These are phyloP conservation scores for Lichtheimia corymbifera DNA, from an alignment of 371 early-diverging fungal genomes.

Conservation along the genomic window DNA sequence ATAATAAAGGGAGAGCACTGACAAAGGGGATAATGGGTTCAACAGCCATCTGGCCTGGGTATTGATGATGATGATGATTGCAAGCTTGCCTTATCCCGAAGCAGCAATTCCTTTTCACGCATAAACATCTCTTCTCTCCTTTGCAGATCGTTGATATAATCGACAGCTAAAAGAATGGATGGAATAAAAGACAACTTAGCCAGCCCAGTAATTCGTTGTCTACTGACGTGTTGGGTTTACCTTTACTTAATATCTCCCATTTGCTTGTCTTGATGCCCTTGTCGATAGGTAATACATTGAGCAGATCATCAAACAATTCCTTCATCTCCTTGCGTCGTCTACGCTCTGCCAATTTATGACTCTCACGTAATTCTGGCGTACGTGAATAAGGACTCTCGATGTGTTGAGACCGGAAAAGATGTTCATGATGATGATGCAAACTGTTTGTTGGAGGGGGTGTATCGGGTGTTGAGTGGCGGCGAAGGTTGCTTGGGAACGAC, in stretches of 20 bases:
- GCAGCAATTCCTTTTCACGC: slow-evolving; percentile 33
- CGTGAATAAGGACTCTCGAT: slow-evolving; percentile 43
- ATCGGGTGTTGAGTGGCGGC: slow-evolving; percentile 20
- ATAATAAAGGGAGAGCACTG: too few relatives aligned
- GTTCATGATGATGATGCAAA: not conserved
- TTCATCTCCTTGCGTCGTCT: slow-evolving; percentile 82
- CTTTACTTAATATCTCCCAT: slow-evolving; percentile 70
- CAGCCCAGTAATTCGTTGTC: not conserved
- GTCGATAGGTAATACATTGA: slow-evolving; percentile 68
- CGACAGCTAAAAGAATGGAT: slow-evolving; percentile 3
- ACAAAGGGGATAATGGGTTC: too few relatives aligned
- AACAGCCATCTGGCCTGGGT: too few relatives aligned
- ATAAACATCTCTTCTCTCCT: slow-evolving; percentile 9
- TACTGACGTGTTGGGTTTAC: not conserved
- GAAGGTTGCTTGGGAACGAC: slow-evolving; percentile 1
- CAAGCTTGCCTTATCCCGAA: slow-evolving; percentile 19
- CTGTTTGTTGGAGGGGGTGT: too few relatives aligned
- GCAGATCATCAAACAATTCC: slow-evolving; percentile 77
- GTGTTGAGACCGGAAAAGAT: not conserved
- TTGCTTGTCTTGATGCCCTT: slow-evolving; percentile 72
- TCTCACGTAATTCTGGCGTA: slow-evolving; percentile 59
- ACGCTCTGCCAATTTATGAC: slow-evolving; percentile 80
- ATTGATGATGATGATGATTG: slow-evolving; percentile 5
- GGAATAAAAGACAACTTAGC: not conserved
- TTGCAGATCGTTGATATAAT: slow-evolving; percentile 7